Base-by-base conservation (phyloP, 2,329 filamentous ascomycete species). In the Claviceps humidiphila region DNA sequence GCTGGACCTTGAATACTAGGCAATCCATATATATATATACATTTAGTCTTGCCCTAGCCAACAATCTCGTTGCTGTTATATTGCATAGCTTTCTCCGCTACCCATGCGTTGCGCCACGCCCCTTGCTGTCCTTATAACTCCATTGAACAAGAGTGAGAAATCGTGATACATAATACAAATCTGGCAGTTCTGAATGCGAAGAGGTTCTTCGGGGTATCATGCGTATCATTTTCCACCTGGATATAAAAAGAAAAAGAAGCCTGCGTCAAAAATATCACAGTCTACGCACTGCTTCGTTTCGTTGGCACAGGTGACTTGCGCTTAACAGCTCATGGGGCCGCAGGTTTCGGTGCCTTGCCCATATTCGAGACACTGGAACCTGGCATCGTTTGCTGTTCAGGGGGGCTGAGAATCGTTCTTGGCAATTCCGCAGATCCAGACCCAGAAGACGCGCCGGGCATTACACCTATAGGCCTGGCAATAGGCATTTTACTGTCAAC, bases 341-440 rank as follows among this genome's bases (percentile, higher is more conserved):
- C 65, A 16, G 66, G 57, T 56, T 68, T 70, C 6, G 68, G 60
- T 26, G 63, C 60, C 24, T 67, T 66, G 16, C 61, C 60, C 3
- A 66, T 56, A 22, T 57, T 61, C 5, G 65, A 57, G 47, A 68
- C 59, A 44, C 59, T 64, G 39, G 60, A 55, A 6, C 66, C 61
- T 37, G 65, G 62, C 54, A 68, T 70, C 58, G 62, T 60, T 52
- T 61, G 65, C 42, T 66, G 63, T 17, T 61, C 59, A 41, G 59
- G 58, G 14, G 63, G 59, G 52, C 64, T 68, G 22, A 66, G 53
- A 40, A 65, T 60, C 24, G 66, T 66, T 51, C 71, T 66, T 45
- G 70, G 64, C 54, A 74, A 59, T 57, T 75, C 71, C n/a, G 72
- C 70, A 0, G 73, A 74, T 34, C 67, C 70, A 9, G 71, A 34